Conservation (phyloP, 257 asterid genomes). For the Cynanchum wilfordii region DNA sequence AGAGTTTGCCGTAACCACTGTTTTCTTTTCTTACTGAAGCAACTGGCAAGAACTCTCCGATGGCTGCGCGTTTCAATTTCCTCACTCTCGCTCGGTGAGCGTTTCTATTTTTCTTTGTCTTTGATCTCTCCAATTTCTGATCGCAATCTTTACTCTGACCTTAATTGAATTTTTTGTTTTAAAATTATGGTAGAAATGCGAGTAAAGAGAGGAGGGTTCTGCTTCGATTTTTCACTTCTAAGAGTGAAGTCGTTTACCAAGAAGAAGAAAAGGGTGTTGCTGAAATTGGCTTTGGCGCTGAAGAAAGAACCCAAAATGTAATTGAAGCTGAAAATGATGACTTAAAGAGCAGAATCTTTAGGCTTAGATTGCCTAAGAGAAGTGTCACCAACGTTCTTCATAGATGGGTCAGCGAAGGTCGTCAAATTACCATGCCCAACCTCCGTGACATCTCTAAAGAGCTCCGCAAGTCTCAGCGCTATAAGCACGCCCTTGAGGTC, state of each 20-base stretch:
- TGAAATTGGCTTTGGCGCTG: neutral
- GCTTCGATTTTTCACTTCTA: constrained; percentile 52
- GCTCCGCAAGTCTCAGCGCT: constrained; percentile 61
- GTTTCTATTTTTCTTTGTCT: neutral
- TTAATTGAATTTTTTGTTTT: constrained; percentile 11
- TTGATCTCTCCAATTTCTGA: neutral
- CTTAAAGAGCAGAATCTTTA: constrained; percentile 69
- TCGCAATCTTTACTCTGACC: neutral
- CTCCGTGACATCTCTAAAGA: constrained; percentile 76
- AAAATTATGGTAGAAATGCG: constrained; percentile 27
- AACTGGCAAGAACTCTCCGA: constrained; percentile 12
- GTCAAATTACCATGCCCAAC: constrained; percentile 42
- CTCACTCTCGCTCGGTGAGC: constrained; percentile 48
- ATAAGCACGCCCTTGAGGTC: constrained; percentile 96
- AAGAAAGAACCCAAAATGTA: neutral
- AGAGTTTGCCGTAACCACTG: too few relatives aligned
- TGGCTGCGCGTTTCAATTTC: constrained; percentile 74
- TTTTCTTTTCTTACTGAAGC: too few relatives aligned
- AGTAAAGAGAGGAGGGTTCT: constrained; percentile 26
- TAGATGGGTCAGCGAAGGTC: constrained; percentile 75
- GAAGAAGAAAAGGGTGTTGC: constrained; percentile 24
- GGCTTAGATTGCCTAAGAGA: constrained; percentile 83
- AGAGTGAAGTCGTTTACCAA: constrained; percentile 33
- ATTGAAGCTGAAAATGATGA: constrained; percentile 38
- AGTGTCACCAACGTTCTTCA: constrained; percentile 69